Evolutionary conservation across 2,329 filamentous ascomycete species (phyloP).

Genomic region (Nannizzia gypsea): DNA sequence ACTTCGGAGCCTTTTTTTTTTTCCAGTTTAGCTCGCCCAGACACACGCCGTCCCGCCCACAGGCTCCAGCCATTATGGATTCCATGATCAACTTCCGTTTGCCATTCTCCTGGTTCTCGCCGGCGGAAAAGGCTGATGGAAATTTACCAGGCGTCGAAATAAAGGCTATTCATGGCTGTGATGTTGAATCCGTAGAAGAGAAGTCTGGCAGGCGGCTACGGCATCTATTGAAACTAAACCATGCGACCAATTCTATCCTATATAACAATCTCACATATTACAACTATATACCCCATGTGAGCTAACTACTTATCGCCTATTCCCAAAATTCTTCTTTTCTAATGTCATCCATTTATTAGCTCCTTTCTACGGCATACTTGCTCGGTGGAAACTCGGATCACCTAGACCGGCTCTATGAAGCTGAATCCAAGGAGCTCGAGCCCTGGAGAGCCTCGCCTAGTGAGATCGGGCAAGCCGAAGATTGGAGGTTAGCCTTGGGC

Average conservation of each 20-base stretch:
- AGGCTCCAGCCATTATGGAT: constrained; percentile 8
- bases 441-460: constrained; percentile 73
- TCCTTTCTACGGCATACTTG: constrained; percentile 74
- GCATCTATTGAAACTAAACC: constrained; percentile 82
- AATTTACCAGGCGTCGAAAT: constrained; percentile 34
- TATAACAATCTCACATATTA: constrained; percentile 63
- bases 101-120: constrained; percentile 7
- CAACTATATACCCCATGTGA: constrained; percentile 69
- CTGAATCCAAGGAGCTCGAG: constrained; percentile 58
- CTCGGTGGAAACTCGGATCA: constrained; percentile 64
- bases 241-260: constrained; percentile 75
- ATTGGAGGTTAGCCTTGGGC: constrained; percentile 80
- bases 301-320: constrained; percentile 15
- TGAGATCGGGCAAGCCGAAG: constrained; percentile 60
- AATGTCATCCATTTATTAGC: constrained; percentile 28
- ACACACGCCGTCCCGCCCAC: background rate
- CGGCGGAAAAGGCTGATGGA: background rate
- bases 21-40: no score
- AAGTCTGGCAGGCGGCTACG: constrained; percentile 74
- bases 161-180: constrained; percentile 59
- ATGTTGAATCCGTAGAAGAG: constrained; percentile 68
- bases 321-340: background rate
- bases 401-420: constrained; percentile 70
- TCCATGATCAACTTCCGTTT: constrained; percentile 15
- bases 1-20: background rate